phyloP scores from a whole-genome alignment of 257 asterid genomes.

The Voacanga thouarsii region DNA sequence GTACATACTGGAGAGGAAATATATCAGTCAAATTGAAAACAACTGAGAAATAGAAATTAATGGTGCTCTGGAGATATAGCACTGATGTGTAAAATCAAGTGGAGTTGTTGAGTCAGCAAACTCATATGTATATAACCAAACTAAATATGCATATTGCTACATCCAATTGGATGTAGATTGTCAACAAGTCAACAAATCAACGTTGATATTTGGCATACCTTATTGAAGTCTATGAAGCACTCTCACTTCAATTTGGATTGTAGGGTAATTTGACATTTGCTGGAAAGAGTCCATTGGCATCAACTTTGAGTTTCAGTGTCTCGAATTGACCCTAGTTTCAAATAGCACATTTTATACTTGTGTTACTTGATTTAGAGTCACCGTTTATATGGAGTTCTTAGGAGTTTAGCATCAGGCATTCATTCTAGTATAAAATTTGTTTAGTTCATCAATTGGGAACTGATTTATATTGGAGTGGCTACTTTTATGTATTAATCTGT shows the following conservation, averaged over 20 bases:
- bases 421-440: background rate
- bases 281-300: background rate
- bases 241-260: background rate
- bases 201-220: background rate
- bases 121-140: background rate
- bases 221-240: background rate
- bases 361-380: background rate
- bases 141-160: background rate
- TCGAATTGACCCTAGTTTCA: background rate
- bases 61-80: background rate
- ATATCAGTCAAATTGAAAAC: background rate
- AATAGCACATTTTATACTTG: background rate
- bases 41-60: background rate
- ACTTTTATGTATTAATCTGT: background rate
- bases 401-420: background rate
- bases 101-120: constrained; percentile 5
- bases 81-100: background rate
- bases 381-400: constrained; percentile 2
- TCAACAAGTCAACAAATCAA: background rate
- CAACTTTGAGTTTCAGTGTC: background rate
- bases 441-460: background rate
- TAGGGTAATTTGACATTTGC: background rate
- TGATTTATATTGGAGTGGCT: background rate
- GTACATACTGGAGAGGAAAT: background rate
- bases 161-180: background rate